Percentiles rank a stretch among this genome's conserved stretches.
These are phyloP conservation scores for Epichloe elymi DNA, from an alignment of 2,329 filamentous ascomycete genomes.

Conservation along the genomic window DNA sequence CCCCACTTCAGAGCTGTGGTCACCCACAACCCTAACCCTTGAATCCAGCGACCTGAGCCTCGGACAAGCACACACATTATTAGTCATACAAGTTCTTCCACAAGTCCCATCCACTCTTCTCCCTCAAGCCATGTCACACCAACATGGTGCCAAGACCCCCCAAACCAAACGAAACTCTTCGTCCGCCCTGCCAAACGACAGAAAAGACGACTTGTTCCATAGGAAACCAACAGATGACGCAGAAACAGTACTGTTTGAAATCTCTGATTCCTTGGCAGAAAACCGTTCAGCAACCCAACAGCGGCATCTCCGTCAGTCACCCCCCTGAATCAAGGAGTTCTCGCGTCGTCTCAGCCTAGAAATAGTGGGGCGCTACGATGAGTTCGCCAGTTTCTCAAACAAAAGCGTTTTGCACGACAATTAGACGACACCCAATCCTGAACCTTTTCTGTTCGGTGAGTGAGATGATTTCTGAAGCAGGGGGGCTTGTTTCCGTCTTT, in stretches of 20 bases:
- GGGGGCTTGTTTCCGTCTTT: no score
- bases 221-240: no score
- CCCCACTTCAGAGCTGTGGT: background rate
- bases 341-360: background rate
- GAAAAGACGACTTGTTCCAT: background rate
- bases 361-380: background rate
- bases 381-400: background rate
- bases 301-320: background rate
- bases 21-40: background rate
- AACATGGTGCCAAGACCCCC: background rate
- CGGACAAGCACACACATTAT: no score
- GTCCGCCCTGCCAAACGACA: background rate
- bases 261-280: no score
- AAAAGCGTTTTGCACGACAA: background rate
- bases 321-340: background rate
- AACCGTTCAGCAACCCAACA: no score
- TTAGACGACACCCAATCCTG: background rate
- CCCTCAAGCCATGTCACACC: background rate
- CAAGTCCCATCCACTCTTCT: no score
- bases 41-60: background rate
- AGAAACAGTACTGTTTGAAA: no score
- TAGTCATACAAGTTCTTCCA: no score
- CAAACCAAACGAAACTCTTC: background rate
- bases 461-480: background rate
- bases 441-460: no score